Evolutionary conservation across 2,329 filamentous ascomycete species (phyloP), one percentile per base, ranked within the genome.

Genomic region (Graphilbum sp.): DNA sequence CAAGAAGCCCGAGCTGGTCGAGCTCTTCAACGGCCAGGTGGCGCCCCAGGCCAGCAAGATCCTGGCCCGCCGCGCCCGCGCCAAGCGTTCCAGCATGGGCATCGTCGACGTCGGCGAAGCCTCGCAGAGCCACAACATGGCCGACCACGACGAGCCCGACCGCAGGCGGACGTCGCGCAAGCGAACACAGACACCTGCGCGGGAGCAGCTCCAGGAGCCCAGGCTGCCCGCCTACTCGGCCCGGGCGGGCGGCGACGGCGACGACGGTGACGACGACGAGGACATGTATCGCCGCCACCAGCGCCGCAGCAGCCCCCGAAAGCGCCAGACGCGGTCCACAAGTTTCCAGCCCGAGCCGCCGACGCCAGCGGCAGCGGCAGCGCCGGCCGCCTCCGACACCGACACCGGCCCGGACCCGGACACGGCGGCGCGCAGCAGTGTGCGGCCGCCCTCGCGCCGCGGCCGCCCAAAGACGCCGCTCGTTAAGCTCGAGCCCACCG

Each of bases 1-100:
- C 12, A 98, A 96, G 63, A 98, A 98, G 63, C 64, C 75, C 0
- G 79, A 93, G 52, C 74, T 98, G 18, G 68, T 98, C 43, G 75
- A 81, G 8, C 74, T 96, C 34, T 86, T 98, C 58, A 76, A 79
- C 52, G 67, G 80, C 24, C 65, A 90, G 45, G 70, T 98, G 21
- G 61, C 83, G 5, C 81, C 88, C 0, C 79, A 88, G 49, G 79
- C 84, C 2, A 72, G 72, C 47, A 82, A 79, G 57, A 70, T 96
- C 19, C 66, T 93, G 24, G 70, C 72, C 12, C 75, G 79, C 37
- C 75, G 81, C 49, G 77, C 81, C 32, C 72, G 76, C 41, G 87
- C 86, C 13, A 86, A 86, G 62, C 76, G 88, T 43, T 87, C 85
- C 2, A 88, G 86, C 55, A 76, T 70, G 55, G 90, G 92, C 39